Evolutionary conservation across 2,329 filamentous ascomycete genomes (phyloP).

Genomic region (Arthrocladium fulminans): DNA sequence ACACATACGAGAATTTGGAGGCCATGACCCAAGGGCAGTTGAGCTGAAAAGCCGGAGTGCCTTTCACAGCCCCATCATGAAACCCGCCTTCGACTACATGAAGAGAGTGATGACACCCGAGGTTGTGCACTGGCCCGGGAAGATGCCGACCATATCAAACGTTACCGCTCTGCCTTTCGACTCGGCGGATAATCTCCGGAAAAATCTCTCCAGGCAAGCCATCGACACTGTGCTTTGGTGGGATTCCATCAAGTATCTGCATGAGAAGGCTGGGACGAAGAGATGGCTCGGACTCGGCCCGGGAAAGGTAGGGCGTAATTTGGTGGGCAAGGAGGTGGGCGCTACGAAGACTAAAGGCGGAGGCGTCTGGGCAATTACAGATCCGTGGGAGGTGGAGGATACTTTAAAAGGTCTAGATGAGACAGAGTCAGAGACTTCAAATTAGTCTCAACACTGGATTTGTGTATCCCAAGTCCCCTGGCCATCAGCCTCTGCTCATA

Average conservation of each 20-base stretch:
- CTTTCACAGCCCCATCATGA: constrained; percentile 89
- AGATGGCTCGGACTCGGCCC: constrained; percentile 89
- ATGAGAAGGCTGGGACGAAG: constrained; percentile 70
- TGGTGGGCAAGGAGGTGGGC: constrained; percentile 91
- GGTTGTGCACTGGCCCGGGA: constrained; percentile 64
- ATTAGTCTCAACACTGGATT: background rate
- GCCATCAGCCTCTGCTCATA: no score
- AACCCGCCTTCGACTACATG: constrained; percentile 70
- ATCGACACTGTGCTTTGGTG: constrained; percentile 94
- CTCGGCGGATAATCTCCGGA: constrained; percentile 64
- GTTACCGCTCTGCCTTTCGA: constrained; percentile 70
- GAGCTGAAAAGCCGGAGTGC: constrained; percentile 78
- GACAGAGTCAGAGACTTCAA: constrained; percentile 12
- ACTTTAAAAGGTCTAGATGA: constrained; percentile 19
- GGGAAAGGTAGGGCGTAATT: constrained; percentile 83
- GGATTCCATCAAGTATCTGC: constrained; percentile 82
- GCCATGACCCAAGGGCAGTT: constrained; percentile 83
- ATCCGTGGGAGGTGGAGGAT: constrained; percentile 62
- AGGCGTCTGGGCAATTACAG: constrained; percentile 84
- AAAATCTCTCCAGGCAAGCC: constrained; percentile 69
- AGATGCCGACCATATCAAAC: constrained; percentile 74
- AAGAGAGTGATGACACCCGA: constrained; percentile 54
- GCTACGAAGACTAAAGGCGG: constrained; percentile 74
- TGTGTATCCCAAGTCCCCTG: background rate
- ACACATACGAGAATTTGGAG: constrained; percentile 79